phyloP scores from a whole-genome alignment of 2,329 filamentous ascomycete species.

The Colletotrichum gloeosporioides region DNA sequence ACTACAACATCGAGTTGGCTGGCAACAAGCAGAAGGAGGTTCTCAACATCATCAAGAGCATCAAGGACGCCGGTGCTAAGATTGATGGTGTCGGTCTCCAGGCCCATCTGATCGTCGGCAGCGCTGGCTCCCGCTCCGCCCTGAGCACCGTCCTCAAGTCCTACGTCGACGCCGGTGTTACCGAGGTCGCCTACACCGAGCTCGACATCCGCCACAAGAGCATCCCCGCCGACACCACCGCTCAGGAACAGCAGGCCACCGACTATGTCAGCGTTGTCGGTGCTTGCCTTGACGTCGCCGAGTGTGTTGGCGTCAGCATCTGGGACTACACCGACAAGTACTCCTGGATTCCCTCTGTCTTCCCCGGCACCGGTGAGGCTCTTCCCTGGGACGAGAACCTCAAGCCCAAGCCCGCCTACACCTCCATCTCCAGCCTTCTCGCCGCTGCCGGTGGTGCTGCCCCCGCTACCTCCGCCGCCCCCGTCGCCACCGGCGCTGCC shows the following conservation, averaged over 20 bases:
- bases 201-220: constrained; percentile 52
- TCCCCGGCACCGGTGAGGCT: constrained; percentile 41
- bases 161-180: constrained; percentile 51
- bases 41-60: constrained; percentile 36
- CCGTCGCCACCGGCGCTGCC: background rate
- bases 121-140: constrained; percentile 42
- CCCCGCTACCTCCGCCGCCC: background rate
- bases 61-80: constrained; percentile 43
- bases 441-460: constrained; percentile 27
- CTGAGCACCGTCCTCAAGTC: constrained; percentile 53
- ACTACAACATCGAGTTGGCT: constrained; percentile 55
- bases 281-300: constrained; percentile 31
- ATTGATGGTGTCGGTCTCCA: constrained; percentile 61
- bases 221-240: constrained; percentile 44
- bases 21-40: constrained; percentile 59
- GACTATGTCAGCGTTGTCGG: constrained; percentile 45
- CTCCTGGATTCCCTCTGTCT: constrained; percentile 43
- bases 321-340: constrained; percentile 44
- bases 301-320: constrained; percentile 43
- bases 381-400: constrained; percentile 41
- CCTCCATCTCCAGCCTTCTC: constrained; percentile 39
- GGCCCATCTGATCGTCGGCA: constrained; percentile 51
- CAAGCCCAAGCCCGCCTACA: constrained; percentile 44
- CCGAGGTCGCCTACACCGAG: constrained; percentile 55
- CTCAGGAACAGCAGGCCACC: constrained; percentile 46